phyloP scores from a whole-genome alignment of 495 filamentous ascomycete species.

The Aspergillus asperescens region DNA sequence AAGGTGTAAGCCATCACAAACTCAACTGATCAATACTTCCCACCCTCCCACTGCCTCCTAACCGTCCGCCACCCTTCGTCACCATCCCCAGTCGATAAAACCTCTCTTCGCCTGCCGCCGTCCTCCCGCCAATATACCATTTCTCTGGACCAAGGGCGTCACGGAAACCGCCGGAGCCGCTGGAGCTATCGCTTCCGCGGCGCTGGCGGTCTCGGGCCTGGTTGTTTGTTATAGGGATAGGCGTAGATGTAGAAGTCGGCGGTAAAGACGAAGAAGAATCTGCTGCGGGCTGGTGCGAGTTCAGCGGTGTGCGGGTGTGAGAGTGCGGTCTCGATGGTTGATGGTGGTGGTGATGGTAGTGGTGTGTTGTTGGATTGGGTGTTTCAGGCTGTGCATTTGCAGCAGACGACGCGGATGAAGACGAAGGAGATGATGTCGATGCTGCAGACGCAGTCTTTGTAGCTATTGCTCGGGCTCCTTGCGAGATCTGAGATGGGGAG shows the following conservation, averaged over 20 bases:
- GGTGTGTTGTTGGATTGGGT: slow-evolving; percentile 15
- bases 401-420: not conserved
- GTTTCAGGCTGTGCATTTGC: slow-evolving; percentile 10
- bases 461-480: slow-evolving; percentile 40
- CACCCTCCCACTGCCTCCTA: slow-evolving; percentile 52
- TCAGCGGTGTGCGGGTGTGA: slow-evolving; percentile 21
- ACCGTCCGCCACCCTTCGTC: slow-evolving; percentile 43
- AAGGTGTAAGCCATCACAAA: slow-evolving; percentile 42
- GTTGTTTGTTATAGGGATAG: slow-evolving; percentile 34
- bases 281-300: slow-evolving; percentile 13
- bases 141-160: slow-evolving; percentile 73
- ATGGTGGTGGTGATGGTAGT: slow-evolving; percentile 17
- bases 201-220: slow-evolving; percentile 32
- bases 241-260: slow-evolving; percentile 27
- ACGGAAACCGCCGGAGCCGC: slow-evolving; percentile 67
- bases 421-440: slow-evolving; percentile 12
- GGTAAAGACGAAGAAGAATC: slow-evolving; percentile 20
- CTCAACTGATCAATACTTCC: slow-evolving; percentile 60
- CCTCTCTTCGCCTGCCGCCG: slow-evolving; percentile 77
- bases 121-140: slow-evolving; percentile 86
- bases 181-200: slow-evolving; percentile 70
- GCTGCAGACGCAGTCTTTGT: slow-evolving; percentile 30
- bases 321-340: slow-evolving; percentile 19
- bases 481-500: slow-evolving; percentile 34
- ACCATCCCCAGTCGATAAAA: slow-evolving; percentile 73